Conservation (phyloP, 331 rosid species). For the Telfairia occidentalis region DNA sequence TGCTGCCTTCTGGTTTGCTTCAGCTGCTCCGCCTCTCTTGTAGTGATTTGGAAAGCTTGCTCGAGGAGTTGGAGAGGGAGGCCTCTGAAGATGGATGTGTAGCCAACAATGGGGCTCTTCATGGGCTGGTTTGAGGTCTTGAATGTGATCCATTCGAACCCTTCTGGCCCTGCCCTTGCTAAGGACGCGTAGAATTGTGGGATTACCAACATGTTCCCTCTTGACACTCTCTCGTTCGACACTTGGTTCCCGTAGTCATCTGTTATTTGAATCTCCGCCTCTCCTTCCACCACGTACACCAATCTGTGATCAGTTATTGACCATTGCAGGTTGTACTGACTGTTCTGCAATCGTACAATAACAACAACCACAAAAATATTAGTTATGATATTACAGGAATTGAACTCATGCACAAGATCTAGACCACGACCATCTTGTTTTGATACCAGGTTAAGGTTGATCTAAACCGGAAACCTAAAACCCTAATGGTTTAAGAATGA, state of each 20-base stretch:
- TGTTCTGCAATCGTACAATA: slow-evolving; percentile 15
- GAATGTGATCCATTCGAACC: slow-evolving; percentile 34
- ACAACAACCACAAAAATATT: too few relatives aligned
- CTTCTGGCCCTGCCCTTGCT: slow-evolving; percentile 19
- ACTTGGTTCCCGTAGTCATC: slow-evolving; percentile 24
- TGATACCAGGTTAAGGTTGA: too few relatives aligned
- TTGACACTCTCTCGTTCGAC: slow-evolving; percentile 16
- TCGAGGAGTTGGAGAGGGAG: slow-evolving; percentile 24
- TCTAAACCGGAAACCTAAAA: too few relatives aligned
- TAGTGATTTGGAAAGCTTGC: slow-evolving; percentile 5
- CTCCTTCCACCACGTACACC: slow-evolving; percentile 24
- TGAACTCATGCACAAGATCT: too few relatives aligned
- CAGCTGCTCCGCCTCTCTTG: slow-evolving; percentile 4
- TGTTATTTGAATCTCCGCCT: slow-evolving; percentile 22
- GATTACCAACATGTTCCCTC: slow-evolving; percentile 24
- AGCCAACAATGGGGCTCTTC: slow-evolving; percentile 25
- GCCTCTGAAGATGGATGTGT: slow-evolving; percentile 22
- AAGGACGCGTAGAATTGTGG: slow-evolving; percentile 27
- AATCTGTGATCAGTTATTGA: slow-evolving; percentile 23
- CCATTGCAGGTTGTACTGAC: slow-evolving; percentile 25
- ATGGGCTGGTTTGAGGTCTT: slow-evolving; percentile 21
- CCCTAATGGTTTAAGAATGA: not conserved
- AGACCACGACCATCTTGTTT: too few relatives aligned
- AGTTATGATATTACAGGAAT: too few relatives aligned
- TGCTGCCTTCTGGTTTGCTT: slow-evolving; percentile 15